Conservation (phyloP, 139 green algal species). For the Micractinium sp. region DNA sequence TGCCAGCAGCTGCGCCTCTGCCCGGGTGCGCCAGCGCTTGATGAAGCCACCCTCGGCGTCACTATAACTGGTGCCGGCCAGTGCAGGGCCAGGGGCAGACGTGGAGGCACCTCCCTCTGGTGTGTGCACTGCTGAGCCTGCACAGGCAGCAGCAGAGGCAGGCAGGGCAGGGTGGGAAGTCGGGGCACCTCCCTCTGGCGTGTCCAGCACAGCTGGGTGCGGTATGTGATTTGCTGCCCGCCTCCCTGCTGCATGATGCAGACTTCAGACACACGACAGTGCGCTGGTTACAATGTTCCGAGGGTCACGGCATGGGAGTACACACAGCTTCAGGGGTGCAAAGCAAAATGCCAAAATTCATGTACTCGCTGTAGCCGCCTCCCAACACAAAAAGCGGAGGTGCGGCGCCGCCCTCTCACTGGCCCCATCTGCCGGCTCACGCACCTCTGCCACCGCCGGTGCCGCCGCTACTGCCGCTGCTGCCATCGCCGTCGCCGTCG, state of each 20-base stretch:
- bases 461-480: neutral
- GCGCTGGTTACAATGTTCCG: too few relatives aligned
- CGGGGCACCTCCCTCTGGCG: too few relatives aligned
- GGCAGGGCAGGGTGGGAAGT: neutral
- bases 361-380: too few relatives aligned
- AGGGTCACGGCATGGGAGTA: too few relatives aligned
- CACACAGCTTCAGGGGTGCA: neutral
- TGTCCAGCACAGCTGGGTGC: neutral
- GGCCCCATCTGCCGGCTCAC: neutral
- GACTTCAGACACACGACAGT: too few relatives aligned
- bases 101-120: constrained; percentile 1
- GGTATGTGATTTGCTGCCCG: too few relatives aligned
- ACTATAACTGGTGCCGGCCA: too few relatives aligned
- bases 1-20: constrained; percentile 60
- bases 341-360: neutral
- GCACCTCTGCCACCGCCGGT: constrained; percentile 5
- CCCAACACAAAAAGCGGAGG: too few relatives aligned
- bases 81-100: neutral
- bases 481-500: neutral
- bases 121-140: constrained; percentile 2
- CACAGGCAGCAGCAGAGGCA: neutral
- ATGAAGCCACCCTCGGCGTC: neutral
- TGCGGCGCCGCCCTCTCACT: too few relatives aligned
- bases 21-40: constrained; percentile 20
- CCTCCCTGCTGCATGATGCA: too few relatives aligned